Evolutionary conservation across 306 rosid genomes (phyloP).

Genomic region (Inga oerstediana): DNA sequence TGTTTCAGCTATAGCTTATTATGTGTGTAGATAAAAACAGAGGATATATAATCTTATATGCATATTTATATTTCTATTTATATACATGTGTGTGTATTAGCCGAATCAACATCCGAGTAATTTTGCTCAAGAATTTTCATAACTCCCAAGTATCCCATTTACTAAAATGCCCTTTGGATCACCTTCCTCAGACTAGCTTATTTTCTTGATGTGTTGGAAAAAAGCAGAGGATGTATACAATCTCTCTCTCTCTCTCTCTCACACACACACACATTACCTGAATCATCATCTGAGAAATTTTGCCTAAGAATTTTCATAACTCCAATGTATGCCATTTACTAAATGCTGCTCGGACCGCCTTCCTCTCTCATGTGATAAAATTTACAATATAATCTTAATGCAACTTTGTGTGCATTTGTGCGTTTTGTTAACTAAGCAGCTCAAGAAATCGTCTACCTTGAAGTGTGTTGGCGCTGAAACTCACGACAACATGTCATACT

Average conservation of each 20-base stretch:
- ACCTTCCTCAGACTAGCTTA: neutral
- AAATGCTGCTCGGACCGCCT: too few species aligned
- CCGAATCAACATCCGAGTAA: neutral
- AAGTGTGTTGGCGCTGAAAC: neutral
- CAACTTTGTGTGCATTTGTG: neutral
- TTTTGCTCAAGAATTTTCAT: neutral
- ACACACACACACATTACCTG: too few species aligned
- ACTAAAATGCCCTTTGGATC: neutral
- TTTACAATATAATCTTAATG: neutral
- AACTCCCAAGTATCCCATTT: neutral
- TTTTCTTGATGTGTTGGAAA: neutral
- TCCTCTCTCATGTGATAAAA: neutral
- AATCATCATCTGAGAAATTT: neutral
- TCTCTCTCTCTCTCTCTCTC: too few species aligned
- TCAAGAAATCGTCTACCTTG: neutral
- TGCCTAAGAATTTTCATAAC: neutral
- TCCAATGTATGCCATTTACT: too few species aligned
- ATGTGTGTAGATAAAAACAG: neutral
- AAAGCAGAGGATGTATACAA: too few species aligned
- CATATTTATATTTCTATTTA: neutral
- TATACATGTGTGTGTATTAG: neutral
- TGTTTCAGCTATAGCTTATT: neutral
- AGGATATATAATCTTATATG: neutral
- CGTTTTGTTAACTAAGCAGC: neutral
- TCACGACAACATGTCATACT: neutral